Conservation (phyloP, 169 alveolate species). For the Toxoplasma gondii region DNA sequence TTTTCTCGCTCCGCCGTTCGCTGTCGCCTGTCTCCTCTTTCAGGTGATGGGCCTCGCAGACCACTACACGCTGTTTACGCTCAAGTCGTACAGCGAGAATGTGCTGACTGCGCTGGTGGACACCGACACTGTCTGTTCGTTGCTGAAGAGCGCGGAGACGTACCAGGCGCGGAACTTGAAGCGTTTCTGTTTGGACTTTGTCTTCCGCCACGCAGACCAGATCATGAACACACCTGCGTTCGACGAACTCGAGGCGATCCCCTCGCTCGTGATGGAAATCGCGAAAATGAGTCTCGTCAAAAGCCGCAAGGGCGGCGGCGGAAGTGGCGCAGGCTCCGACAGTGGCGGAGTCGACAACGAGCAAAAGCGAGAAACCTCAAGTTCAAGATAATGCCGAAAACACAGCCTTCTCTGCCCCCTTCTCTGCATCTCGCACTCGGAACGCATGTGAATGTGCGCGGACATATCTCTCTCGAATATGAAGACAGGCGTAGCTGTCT, state of each 20-base stretch:
- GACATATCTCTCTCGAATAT: background rate
- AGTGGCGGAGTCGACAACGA: background rate
- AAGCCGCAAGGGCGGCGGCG: background rate
- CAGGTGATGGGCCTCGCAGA: slow-evolving; percentile 51
- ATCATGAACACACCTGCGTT: slow-evolving; percentile 21
- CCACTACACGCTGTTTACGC: slow-evolving; percentile 18
- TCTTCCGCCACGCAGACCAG: background rate
- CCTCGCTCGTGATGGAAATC: slow-evolving; percentile 49
- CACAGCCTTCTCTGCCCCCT: too few species aligned
- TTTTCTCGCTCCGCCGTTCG: too few species aligned
- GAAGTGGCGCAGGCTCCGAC: background rate
- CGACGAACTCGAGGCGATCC: slow-evolving; percentile 27
- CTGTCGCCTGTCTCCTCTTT: background rate
- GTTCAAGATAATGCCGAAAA: background rate
- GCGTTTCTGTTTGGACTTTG: background rate
- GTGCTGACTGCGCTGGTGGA: background rate
- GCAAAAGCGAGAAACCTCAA: background rate
- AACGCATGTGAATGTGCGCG: background rate
- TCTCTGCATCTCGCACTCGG: too few species aligned
- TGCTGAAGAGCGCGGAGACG: slow-evolving; percentile 9
- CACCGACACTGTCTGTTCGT: background rate
- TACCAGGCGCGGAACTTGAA: slow-evolving; percentile 4
- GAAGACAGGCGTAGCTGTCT: background rate
- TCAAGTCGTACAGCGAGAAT: slow-evolving; percentile 33
- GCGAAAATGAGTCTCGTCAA: background rate